These are phyloP conservation scores for Colletotrichum cereale DNA, from an alignment of 2,329 filamentous ascomycete species.

Conservation along the genomic window DNA sequence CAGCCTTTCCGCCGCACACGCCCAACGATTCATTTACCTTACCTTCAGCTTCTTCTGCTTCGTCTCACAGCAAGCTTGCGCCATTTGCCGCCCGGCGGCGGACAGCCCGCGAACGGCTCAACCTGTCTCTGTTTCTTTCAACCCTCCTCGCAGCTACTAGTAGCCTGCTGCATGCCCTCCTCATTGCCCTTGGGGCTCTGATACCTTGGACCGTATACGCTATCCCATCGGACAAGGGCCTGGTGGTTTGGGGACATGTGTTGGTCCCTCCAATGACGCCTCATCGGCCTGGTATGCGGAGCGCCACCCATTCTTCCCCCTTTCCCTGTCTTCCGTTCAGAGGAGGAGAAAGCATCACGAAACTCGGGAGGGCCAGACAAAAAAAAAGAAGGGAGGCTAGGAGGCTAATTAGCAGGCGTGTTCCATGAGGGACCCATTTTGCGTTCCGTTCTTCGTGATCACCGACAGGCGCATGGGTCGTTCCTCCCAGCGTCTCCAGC, in stretches of 20 bases:
- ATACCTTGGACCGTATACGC: constrained; percentile 5
- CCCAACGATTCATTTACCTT: constrained; percentile 10
- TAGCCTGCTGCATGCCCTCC: constrained; percentile 4
- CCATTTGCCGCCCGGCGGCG: constrained; percentile 8
- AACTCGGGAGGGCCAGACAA: constrained; percentile 19
- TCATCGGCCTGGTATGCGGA: constrained; percentile 18
- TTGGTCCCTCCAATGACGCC: constrained; percentile 30
- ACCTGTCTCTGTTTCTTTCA: constrained; percentile 29
- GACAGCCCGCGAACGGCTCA: constrained; percentile 8
- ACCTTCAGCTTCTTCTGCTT: constrained; percentile 2
- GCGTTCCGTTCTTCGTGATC: constrained; percentile 39
- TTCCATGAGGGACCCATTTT: constrained; percentile 35
- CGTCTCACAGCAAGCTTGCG: constrained; percentile 1
- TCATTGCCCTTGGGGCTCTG: constrained; percentile 12
- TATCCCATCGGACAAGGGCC: constrained; percentile 1
- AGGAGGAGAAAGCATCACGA: constrained; percentile 16
- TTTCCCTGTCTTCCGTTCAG: constrained; percentile 4
- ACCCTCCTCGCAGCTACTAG: constrained; percentile 21
- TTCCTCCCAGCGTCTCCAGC: constrained; percentile 28
- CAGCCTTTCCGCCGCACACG: constrained; percentile 5
- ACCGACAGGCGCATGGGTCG: constrained; percentile 40
- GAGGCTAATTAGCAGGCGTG: constrained; percentile 14
- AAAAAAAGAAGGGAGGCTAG: constrained; percentile 28
- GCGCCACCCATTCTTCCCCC: constrained; percentile 25
- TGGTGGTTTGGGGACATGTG: constrained; percentile 25